Evolutionary conservation across 495 filamentous ascomycete species (phyloP), one percentile per base, ranked within the genome.

Genomic region (Coniosporium apollinis): DNA sequence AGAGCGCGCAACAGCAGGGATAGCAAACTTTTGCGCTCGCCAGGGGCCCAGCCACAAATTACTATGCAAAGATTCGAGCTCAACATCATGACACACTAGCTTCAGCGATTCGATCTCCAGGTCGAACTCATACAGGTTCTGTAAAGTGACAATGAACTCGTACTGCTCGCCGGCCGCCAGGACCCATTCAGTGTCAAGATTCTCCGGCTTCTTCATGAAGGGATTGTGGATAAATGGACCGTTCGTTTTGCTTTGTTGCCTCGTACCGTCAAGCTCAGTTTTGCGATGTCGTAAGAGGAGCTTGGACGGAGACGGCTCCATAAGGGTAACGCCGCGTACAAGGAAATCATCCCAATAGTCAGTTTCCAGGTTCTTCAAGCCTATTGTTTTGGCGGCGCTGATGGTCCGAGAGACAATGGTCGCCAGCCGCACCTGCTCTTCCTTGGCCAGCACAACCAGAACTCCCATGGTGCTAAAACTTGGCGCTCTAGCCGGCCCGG

Each of bases 261-360:
- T 64, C 57, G 19, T 68, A 15, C 71, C 69, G 26, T 78, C 70
- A 8, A 94, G 56, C 30, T 86, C 76, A 20, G 67, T 69, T 43
- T 72, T 79, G 3, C 65, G 69, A 44, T 83, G 84, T 5, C 78
- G 66, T 40, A 79, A 69, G 13, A 85, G 76, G n/a, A 65, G 65
- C 42, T 58, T 60, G 14, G 58, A 58, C 22, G 61, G 55, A 29
- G 60, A 53, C 21, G 67, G 56, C 19, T 72, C 58, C 17, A 71
- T 63, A 18, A 89, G 54, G 31, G 79, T 72, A 21, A 97, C 65
- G 42, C 76, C 84, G 21, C 89, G 72, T 26, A 97, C 65, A 0
- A 97, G 65, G 48, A 97, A 96, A 31, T 87, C 79, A 54, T 97
- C 89, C 89, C 89, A 97, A 48, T 92, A 97, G 35, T 87, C 79